Evolutionary conservation across 305 asterid species (phyloP), one percentile per base, ranked within the genome.

Genomic region (Solanum aculeatissimum): DNA sequence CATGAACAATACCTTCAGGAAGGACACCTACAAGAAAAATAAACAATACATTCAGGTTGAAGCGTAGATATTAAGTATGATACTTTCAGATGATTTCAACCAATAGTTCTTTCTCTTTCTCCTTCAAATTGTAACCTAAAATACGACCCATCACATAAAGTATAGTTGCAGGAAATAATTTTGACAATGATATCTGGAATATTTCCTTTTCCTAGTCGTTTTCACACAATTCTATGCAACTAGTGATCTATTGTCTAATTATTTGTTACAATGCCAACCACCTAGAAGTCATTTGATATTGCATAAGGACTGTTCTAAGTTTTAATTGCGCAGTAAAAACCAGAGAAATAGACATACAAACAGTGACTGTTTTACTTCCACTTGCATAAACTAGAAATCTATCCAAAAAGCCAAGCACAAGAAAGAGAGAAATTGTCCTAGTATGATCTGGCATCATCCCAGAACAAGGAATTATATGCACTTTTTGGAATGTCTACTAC

Each of bases 1-100:
- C 99, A 40, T 89, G 97, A 83, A 90, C 88, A 60, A 96, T 93
- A 54, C 99, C 99, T 45, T 90, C 98, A 1, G 99, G 97, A 85
- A 96, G 90, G 80, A 83, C 79, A 88, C 93, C 99, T 96, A 82
- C 85, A 70, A 85, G 10, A 85, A 82, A 87, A 54, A 58, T 29
- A 81, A 79, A 25, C 45, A 47, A 25, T 8, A 47, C 42, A 25
- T 47, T 74, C 60, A 74, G 23, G 25, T 74, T 47, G 15, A 27
- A 14, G 25, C 16, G 9, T 10, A 75, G 15, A 29, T 77, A 29
- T 19, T 2, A 29, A 51, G 12, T 10, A 29, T 51, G 45, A 18
- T 51, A 77, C 19, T 27, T 77, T 77, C 29, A 77, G 43, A 47
- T 74, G 43, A 74, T 72, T 21, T 72, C 80, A 42, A 23, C 40